Base-by-base conservation (phyloP, 257 asterid species). In the Perilla frutescens region DNA sequence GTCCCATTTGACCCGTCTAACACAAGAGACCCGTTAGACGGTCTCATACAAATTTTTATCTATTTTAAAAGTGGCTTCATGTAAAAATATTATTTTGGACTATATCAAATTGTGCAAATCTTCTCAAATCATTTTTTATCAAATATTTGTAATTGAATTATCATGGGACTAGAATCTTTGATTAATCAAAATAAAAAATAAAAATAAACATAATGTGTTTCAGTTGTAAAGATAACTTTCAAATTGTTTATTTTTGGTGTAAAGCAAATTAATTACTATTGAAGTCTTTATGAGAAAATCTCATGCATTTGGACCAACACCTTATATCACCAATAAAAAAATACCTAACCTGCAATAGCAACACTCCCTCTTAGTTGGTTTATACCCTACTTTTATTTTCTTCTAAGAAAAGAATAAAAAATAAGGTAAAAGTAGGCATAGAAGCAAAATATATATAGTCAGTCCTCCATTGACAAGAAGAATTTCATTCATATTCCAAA, bases 341-440 rank as follows among this genome's bases (percentile, higher is more conserved):
- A 83, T 87, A 80, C 87, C 82, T 64, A 76, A 77, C 78, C 70
- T 71, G 77, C 81, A 76, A 53, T 49, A 79, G 54, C 58, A 83
- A 81, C 80, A 75, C 71, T 71, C 58, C 84, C 66, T 47, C 87
- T 73, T 56, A 45, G 92, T 80, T 88, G 96, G 81, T 83, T 80
- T 84, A 82, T 81, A 62, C 97, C 86, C 77, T 72, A 76, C 96
- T 85, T 88, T 85, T 66, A 85, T 80, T 76, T 85, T 66, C 86
- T 80, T 76, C 29, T 66, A 73, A 43, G 85, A 72, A 82, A 86
- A 73, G 89, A 81, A 91, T 85, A 82, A 59, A 57, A 60, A 36
- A 53, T 36, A 55, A 74, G 58, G 74, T 31, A 60, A 80, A 78
- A 80, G 80, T 73, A 66, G 77, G 73, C 69, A 73, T 62, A 68